Conservation (phyloP, 768 basidiomycete genomes). For the Leucocoprinus leucothites region DNA sequence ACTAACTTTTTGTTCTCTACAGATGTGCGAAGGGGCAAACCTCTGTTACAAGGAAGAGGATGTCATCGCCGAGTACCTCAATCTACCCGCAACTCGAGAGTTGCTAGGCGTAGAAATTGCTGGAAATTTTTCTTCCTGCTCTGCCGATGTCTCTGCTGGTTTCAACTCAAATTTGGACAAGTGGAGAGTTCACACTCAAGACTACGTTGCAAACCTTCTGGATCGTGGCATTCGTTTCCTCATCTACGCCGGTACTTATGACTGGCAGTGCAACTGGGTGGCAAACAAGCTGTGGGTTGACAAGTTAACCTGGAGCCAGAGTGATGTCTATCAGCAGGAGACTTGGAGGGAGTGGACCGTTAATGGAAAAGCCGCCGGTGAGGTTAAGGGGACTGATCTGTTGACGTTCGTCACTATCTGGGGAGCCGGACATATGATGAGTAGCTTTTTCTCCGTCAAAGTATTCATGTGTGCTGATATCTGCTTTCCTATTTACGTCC, state of each 20-base stretch:
- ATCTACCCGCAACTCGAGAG: slow-evolving; percentile 46
- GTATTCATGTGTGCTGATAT: slow-evolving; percentile 13
- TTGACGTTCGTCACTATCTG: slow-evolving; percentile 36
- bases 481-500: slow-evolving; percentile 42
- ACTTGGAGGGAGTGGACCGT: slow-evolving; percentile 53
- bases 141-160: slow-evolving; percentile 38
- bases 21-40: slow-evolving; percentile 35
- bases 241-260: slow-evolving; percentile 72
- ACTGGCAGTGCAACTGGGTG: slow-evolving; percentile 80
- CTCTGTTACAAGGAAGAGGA: slow-evolving; percentile 34
- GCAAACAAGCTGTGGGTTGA: slow-evolving; percentile 78
- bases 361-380: slow-evolving; percentile 49
- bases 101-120: slow-evolving; percentile 54
- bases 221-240: slow-evolving; percentile 75
- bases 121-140: slow-evolving; percentile 58
- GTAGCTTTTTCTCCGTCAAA: slow-evolving; percentile 21
- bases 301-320: slow-evolving; percentile 68
- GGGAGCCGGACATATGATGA: slow-evolving; percentile 57
- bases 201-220: slow-evolving; percentile 66
- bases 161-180: slow-evolving; percentile 65
- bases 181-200: slow-evolving; percentile 50
- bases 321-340: slow-evolving; percentile 37
- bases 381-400: slow-evolving; percentile 49
- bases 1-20: neutral
- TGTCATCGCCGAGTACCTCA: slow-evolving; percentile 51